Percentiles rank a stretch among this genome's conserved stretches.
Evolutionary conservation across 225 moss, liverwort and hornwort genomes (phyloP).

Genomic region (Climacium dendroides): DNA sequence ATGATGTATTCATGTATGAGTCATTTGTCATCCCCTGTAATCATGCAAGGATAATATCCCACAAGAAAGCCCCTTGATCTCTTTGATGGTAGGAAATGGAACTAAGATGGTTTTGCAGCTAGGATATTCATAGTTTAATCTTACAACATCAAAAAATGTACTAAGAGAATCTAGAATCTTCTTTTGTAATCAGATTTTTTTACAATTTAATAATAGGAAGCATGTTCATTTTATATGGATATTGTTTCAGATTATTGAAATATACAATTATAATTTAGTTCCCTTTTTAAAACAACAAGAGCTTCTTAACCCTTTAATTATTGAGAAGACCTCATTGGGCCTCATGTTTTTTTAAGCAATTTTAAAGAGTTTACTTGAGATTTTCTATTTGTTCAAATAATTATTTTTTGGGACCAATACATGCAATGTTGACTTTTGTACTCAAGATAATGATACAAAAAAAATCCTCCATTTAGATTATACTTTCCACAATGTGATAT

Average conservation of each 20-base stretch:
- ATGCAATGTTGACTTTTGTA: neutral
- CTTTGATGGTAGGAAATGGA: neutral
- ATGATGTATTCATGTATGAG: neutral
- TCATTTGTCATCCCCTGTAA: neutral
- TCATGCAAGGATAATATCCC: neutral
- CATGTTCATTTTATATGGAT: neutral
- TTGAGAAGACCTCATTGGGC: neutral
- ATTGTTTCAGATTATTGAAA: neutral
- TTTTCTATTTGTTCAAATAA: neutral
- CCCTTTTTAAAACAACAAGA: neutral
- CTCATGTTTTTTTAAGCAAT: neutral
- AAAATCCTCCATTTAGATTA: too few species aligned
- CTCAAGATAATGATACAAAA: neutral
- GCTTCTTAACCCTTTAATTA: neutral
- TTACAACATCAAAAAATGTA: neutral
- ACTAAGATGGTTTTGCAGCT: neutral
- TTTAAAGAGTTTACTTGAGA: neutral
- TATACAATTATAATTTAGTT: neutral
- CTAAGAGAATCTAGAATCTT: neutral
- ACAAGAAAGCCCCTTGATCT: neutral
- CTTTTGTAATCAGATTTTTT: accelerated
- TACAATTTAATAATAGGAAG: neutral
- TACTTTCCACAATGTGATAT: too few species aligned
- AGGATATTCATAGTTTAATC: neutral
- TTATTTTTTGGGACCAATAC: neutral